Base-by-base conservation (phyloP, 2,329 filamentous ascomycete species). In the Clonostachys rhizophaga region DNA sequence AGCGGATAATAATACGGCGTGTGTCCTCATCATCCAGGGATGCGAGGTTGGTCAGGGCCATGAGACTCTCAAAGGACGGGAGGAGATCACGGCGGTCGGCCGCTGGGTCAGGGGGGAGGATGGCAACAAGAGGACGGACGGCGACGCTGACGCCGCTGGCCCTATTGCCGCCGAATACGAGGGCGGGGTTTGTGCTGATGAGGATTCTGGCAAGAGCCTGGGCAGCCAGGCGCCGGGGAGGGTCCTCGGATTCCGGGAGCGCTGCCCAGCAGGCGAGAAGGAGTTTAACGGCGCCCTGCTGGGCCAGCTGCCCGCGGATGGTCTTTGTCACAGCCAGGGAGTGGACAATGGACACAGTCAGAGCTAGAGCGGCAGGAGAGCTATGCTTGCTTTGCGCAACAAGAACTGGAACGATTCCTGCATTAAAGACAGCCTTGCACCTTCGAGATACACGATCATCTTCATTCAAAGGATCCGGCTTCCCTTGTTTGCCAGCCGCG, bases 11-110 rank as follows among this genome's bases (percentile, higher is more conserved):
- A 14, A 78, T 73, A 35, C 78, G 74, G 41, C 85, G 79, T 6
- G 80, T 76, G 6, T 83, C 79, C 34, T 82, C 75, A 50, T 86
- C 78, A 46, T 91, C 86, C 12, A 85, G 80, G 0, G 89, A 95
- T 0, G 92, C 94, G 8, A 99, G 79, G 57, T 99, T 99, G 1
- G 94, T 97, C 35, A 99, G 79, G 0, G 94, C 92, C 64, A 97
- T 86, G 9, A 99, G 78, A 1, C 87, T 79, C 66, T 99, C 94
- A 55, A 97, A 99, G 0, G 87, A 84, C 0, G 94, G 91, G 1
- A 99, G 78, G 13, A 97, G 79, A 63, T 96, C 88, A 45, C 86
- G 81, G 2, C 81, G 80, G 42, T 84, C 80, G 3, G 76, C 71
- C 2, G 72, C 70, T 5, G 83, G 78, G 44, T 87, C 81, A 6